These are phyloP conservation scores for Penicillium lividum DNA, from an alignment of 495 filamentous ascomycete species.

Conservation along the genomic window DNA sequence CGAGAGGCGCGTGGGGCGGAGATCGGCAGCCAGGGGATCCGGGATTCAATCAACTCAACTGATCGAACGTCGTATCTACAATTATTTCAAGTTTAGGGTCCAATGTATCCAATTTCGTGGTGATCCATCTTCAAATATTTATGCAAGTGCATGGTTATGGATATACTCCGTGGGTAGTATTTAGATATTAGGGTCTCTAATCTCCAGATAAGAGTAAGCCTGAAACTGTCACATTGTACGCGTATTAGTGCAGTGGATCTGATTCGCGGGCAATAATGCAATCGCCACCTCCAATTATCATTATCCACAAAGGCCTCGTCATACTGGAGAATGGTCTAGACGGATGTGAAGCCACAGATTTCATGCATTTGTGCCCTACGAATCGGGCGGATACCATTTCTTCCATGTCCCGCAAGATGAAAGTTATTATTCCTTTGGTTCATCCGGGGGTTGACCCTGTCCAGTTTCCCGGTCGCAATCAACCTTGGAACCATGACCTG, in stretches of 20 bases:
- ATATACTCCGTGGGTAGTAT: background rate
- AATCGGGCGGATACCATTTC: background rate
- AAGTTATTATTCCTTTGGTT: no score
- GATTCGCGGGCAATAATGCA: conserved; percentile 20
- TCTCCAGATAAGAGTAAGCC: conserved; percentile 4
- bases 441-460: background rate
- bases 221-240: conserved; percentile 11
- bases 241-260: conserved; percentile 15
- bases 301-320: conserved; percentile 2
- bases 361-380: no score
- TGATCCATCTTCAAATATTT: background rate
- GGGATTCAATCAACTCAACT: conserved; percentile 2
- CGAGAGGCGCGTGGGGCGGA: conserved; percentile 15
- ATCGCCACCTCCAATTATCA: conserved; percentile 14
- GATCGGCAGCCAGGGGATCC: conserved; percentile 26
- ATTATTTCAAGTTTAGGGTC: background rate
- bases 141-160: background rate
- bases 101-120: background rate
- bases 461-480: background rate
- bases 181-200: background rate
- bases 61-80: background rate
- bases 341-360: background rate
- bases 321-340: background rate
- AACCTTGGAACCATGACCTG: background rate
- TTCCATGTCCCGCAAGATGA: background rate